phyloP scores from a whole-genome alignment of 73 alveolate genomes.

The Halteria grandinella region DNA sequence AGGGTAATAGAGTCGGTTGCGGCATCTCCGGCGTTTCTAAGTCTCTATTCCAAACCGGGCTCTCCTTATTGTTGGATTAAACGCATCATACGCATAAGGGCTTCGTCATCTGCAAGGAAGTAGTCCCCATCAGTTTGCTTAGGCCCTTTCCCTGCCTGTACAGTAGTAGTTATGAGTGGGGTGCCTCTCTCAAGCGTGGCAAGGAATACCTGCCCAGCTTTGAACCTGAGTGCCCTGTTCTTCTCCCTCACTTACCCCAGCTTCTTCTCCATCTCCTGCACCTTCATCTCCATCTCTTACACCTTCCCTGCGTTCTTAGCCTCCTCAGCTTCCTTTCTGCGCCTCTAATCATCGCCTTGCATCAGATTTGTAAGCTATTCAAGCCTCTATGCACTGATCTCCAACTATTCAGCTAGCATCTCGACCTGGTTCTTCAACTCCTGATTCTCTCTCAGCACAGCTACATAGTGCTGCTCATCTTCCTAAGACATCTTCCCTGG shows the following conservation, averaged over 20 bases:
- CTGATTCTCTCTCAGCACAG: too few species aligned
- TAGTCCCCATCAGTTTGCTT: conserved; percentile 52
- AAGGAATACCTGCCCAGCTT: conserved; percentile 40
- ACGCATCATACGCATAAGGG: conserved; percentile 28
- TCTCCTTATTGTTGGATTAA: conserved; percentile 4
- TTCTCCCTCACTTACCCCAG: conserved; percentile 9
- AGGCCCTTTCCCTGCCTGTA: conserved; percentile 20
- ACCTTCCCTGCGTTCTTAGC: too few species aligned
- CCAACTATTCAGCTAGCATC: too few species aligned
- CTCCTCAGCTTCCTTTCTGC: too few species aligned
- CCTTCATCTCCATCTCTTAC: too few species aligned
- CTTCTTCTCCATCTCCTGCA: conserved; percentile 25
- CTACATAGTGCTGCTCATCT: too few species aligned
- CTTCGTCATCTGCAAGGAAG: conserved; percentile 39
- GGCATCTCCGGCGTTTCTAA: conserved; percentile 33
- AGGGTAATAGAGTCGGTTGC: neutral
- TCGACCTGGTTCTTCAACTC: too few species aligned
- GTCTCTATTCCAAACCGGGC: neutral
- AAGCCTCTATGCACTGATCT: too few species aligned
- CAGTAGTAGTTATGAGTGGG: neutral
- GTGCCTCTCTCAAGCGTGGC: conserved; percentile 29
- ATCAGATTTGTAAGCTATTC: too few species aligned
- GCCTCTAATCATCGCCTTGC: too few species aligned
- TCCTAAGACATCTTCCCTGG: too few species aligned
- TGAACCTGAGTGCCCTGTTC: conserved; percentile 46